phyloP scores from a whole-genome alignment of 169 alveolate species.

The Plasmodium vinckei region DNA sequence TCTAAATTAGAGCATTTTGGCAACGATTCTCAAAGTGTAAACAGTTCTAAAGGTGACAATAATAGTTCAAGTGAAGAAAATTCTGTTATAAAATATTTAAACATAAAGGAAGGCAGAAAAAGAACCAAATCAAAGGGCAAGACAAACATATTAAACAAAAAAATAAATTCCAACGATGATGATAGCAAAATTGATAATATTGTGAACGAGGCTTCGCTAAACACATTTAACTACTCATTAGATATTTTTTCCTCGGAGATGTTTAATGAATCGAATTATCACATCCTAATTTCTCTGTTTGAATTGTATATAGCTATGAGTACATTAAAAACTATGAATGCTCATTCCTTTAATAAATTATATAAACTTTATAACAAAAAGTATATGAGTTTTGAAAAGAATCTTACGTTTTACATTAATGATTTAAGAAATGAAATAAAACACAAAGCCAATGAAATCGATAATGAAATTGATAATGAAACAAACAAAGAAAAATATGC shows the following conservation, averaged over 20 bases:
- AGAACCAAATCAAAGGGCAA: constrained; percentile 7
- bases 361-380: constrained; percentile 65
- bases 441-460: constrained; percentile 45
- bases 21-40: too few species aligned
- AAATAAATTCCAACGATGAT: constrained; percentile 24
- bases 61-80: constrained; percentile 16
- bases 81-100: constrained; percentile 16
- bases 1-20: background rate
- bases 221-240: constrained; percentile 36
- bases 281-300: constrained; percentile 55
- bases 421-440: constrained; percentile 62
- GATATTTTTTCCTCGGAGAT: constrained; percentile 65
- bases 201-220: constrained; percentile 1
- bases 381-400: constrained; percentile 34
- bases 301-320: constrained; percentile 72
- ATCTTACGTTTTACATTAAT: constrained; percentile 39
- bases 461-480: constrained; percentile 33
- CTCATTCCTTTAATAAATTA: constrained; percentile 25
- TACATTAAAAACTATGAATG: constrained; percentile 38
- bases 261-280: constrained; percentile 57
- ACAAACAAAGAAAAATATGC: constrained; percentile 18
- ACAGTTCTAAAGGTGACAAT: background rate
- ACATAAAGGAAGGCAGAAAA: constrained; percentile 12
- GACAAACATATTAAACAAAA: constrained; percentile 3
- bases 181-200: background rate